phyloP scores from a whole-genome alignment of 805 yeast species.

The Starmera caribaea region DNA sequence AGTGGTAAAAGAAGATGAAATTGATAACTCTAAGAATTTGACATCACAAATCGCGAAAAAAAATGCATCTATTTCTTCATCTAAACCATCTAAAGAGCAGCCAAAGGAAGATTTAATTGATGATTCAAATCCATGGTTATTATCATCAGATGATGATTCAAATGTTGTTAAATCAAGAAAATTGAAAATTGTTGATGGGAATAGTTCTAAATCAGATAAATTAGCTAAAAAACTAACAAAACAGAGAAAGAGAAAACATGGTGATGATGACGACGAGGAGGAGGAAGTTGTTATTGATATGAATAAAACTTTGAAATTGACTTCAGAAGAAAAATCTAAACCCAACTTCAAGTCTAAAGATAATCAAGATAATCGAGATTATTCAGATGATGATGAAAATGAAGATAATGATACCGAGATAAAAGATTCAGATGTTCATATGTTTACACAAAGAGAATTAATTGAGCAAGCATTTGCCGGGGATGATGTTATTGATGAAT shows the following conservation, averaged over 20 bases:
- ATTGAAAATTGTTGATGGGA: conserved; percentile 36
- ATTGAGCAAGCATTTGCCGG: conserved; percentile 95
- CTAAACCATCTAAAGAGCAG: too few species aligned
- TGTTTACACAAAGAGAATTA: conserved; percentile 73
- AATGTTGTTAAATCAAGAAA: conserved; percentile 33
- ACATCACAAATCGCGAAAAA: conserved; percentile 23
- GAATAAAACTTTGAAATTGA: conserved; percentile 42
- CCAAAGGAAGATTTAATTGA: conserved; percentile 9
- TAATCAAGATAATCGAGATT: conserved; percentile 22
- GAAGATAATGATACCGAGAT: conserved; percentile 37
- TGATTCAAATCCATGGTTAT: conserved; percentile 44
- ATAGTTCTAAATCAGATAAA: conserved; percentile 41
- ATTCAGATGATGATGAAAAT: conserved; percentile 31
- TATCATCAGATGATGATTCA: conserved; percentile 18
- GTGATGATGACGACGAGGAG: conserved; percentile 27
- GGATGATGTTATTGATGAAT: conserved; percentile 79
- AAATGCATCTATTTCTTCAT: conserved; percentile 1
- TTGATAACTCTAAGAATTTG: conserved; percentile 41
- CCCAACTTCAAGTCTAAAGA: too few species aligned
- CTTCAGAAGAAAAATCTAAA: too few species aligned
- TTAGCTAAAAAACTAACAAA: conserved; percentile 21
- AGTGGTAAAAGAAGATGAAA: conserved; percentile 34
- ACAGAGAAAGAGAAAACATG: conserved; percentile 22
- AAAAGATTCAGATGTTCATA: conserved; percentile 31
- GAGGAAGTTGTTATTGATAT: conserved; percentile 34